Evolutionary conservation across 352 stramenopile genomes (phyloP).

Genomic region (Phytophthora ohioensis): DNA sequence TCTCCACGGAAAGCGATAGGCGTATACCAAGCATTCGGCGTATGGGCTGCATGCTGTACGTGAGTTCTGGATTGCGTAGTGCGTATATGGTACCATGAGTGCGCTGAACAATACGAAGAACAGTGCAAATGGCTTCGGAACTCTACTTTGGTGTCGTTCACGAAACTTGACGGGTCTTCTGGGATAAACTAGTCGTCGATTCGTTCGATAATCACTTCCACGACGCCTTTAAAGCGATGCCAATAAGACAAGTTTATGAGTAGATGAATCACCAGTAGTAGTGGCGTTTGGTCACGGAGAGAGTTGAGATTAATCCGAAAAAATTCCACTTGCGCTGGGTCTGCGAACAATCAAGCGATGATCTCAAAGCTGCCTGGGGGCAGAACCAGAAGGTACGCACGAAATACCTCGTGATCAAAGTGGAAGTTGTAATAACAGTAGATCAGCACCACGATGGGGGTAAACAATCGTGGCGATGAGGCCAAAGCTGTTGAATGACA

Average conservation of each 20-base stretch:
- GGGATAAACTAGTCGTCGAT: constrained; percentile 37
- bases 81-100: constrained; percentile 22
- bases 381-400: constrained; percentile 27
- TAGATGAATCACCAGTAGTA: constrained; percentile 39
- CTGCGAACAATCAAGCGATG: constrained; percentile 38
- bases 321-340: constrained; percentile 43
- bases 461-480: constrained; percentile 44
- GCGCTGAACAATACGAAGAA: constrained; percentile 24
- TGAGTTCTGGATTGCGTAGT: constrained; percentile 34
- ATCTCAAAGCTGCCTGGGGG: constrained; percentile 43
- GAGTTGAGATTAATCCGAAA: constrained; percentile 45
- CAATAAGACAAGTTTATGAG: constrained; percentile 41
- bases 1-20: constrained; percentile 34
- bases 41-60: constrained; percentile 13
- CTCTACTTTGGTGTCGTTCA: constrained; percentile 5
- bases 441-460: constrained; percentile 39
- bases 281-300: constrained; percentile 32
- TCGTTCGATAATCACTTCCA: constrained; percentile 25
- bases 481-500: constrained; percentile 38
- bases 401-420: constrained; percentile 40
- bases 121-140: constrained; percentile 36
- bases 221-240: constrained; percentile 30
- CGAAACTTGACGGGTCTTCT: constrained; percentile 31
- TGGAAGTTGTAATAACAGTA: constrained; percentile 48
- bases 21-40: constrained; percentile 32